Evolutionary conservation across 345 rosid genomes (phyloP).

Genomic region (Eutrema japonicum): DNA sequence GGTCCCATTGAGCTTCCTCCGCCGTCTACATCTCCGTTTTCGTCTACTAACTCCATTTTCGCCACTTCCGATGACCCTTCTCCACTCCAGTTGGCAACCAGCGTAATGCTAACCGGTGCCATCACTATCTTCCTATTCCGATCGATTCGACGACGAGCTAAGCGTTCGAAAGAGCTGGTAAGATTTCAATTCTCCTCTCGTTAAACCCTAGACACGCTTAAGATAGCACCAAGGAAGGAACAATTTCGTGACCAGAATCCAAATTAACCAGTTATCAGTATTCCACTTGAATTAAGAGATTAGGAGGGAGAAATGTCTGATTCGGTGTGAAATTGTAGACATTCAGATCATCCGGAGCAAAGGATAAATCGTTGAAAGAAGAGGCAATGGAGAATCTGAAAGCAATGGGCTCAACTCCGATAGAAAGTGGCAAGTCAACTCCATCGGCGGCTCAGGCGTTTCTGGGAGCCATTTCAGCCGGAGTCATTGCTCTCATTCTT

Average conservation of each 20-base stretch:
- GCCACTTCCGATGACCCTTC: constrained; percentile 79
- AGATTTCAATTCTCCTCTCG: neutral
- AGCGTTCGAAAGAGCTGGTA: constrained; percentile 82
- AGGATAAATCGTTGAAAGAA: constrained; percentile 68
- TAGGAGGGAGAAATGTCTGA: neutral
- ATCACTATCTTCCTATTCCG: constrained; percentile 86
- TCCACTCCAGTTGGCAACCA: constrained; percentile 74
- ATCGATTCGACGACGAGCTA: constrained; percentile 78
- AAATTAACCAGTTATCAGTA: neutral
- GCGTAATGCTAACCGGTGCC: constrained; percentile 86
- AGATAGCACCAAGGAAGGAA: neutral
- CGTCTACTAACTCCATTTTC: constrained; percentile 58
- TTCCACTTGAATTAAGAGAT: neutral
- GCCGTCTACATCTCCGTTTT: constrained; percentile 33
- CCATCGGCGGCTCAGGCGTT: constrained; percentile 81
- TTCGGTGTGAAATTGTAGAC: constrained; percentile 49
- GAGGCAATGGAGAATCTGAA: constrained; percentile 80
- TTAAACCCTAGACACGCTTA: neutral
- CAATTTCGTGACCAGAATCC: neutral
- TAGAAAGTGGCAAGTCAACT: constrained; percentile 57
- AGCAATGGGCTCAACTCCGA: constrained; percentile 58
- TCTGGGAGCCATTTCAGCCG: constrained; percentile 77
- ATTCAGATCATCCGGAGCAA: constrained; percentile 70
- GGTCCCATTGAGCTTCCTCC: constrained; percentile 80
- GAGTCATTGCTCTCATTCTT: constrained; percentile 79